Evolutionary conservation across 345 rosid species (phyloP), one percentile per base, ranked within the genome.

Genomic region (Ceriops decandra): DNA sequence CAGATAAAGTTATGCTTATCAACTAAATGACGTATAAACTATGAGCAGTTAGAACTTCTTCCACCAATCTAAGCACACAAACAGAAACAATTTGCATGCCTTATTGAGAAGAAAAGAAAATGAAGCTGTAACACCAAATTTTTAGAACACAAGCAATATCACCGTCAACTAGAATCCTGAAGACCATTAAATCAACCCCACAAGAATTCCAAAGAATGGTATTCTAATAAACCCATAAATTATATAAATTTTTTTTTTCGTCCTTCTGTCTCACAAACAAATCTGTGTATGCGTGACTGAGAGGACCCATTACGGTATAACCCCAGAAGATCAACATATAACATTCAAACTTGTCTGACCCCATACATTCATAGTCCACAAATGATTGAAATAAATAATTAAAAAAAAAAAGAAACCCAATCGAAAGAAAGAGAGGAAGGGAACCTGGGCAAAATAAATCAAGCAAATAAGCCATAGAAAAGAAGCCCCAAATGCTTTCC

Each of bases 391-490:
- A 57, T 16, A 46, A 20, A 19, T 42, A 13, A 42, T 16, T 19
- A 6, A 71, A 54, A 42, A 3, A 13, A 13, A 42, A 42, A 13
- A 42, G 0, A 15, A 42, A 13, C 5, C 19, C 49, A 42, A 13
- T 42, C 15, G 49, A 42, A 42, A 42, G 17, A 42, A 42, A 38
- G 46, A 38, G 9, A 38, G 46, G 9, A 10, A 38, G 46, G 15
- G 11, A 76, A 56, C 95, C 97, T 91, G 97, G n/a, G 97, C 87
- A 76, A 89, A 91, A 82, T 91, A 89, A 67, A 91, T 83, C 82
- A 89, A 82, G 79, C 93, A 91, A 71, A 91, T 76, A 21, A 91
- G 88, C 97, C 97, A 91, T 24, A 89, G 66, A 86, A 91, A 91
- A 19, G 97, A 78, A 70, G 84, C 67, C 5, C 96, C 96, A 60